Evolutionary conservation across 352 stramenopile genomes (phyloP).

Genomic region (Globisporangium alternatum): DNA sequence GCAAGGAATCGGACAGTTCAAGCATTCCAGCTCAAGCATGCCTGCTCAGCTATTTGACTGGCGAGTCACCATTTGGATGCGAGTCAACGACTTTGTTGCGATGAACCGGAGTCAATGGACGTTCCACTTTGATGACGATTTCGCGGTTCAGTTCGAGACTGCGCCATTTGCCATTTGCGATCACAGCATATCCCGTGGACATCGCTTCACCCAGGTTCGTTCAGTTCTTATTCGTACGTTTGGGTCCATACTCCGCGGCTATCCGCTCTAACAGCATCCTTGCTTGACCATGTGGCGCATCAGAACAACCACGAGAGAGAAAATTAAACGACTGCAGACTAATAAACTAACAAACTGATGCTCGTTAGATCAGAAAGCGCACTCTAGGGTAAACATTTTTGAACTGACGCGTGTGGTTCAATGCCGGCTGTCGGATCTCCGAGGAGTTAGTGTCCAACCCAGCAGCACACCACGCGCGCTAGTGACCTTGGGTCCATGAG

Average conservation of each 20-base stretch:
- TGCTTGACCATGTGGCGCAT: neutral
- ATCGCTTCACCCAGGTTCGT: neutral
- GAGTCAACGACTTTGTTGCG: no score
- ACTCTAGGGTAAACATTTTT: neutral
- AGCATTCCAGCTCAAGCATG: neutral
- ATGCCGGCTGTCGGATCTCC: constrained; percentile 4
- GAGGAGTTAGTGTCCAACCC: constrained; percentile 2
- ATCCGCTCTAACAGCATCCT: constrained; percentile 4
- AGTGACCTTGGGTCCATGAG: neutral
- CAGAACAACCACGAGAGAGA: neutral
- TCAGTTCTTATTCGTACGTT: neutral
- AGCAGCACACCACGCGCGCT: neutral
- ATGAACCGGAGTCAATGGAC: no score
- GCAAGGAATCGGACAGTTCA: neutral
- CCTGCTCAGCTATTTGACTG: neutral
- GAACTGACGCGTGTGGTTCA: constrained; percentile 5
- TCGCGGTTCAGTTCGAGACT: neutral
- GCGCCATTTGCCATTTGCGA: neutral
- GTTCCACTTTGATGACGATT: neutral
- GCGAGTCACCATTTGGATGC: no score
- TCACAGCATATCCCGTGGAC: neutral
- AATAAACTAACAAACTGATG: neutral
- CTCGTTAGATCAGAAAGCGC: neutral
- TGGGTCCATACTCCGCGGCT: neutral
- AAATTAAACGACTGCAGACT: neutral